Conservation (phyloP, 768 basidiomycete species). For the Floccularia luteovirens region DNA sequence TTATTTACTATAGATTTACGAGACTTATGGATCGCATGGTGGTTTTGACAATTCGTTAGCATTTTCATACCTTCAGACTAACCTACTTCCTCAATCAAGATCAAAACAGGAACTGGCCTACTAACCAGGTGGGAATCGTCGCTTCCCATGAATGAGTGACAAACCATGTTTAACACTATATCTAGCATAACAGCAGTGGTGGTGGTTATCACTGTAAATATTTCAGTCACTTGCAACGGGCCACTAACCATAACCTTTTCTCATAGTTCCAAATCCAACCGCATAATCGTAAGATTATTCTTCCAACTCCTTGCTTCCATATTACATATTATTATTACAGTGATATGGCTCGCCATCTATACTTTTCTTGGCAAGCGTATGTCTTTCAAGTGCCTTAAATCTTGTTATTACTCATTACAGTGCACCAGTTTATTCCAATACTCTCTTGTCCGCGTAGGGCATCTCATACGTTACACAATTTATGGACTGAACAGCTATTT, state of each 20-base stretch:
- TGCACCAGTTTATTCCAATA: conserved; percentile 17
- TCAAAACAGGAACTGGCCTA: conserved; percentile 13
- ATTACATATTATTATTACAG: conserved; percentile 6
- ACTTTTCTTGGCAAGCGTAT: conserved; percentile 21
- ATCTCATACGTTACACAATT: not conserved
- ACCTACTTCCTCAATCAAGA: not conserved
- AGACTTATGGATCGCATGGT: conserved; percentile 18
- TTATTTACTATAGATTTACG: conserved; percentile 9
- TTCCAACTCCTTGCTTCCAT: not conserved
- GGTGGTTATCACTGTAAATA: conserved; percentile 12
- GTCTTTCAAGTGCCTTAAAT: conserved; percentile 4
- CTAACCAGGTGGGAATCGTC: too few species aligned
- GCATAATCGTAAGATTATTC: conserved; percentile 10
- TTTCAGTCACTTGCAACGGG: too few species aligned
- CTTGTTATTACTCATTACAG: not conserved
- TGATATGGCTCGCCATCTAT: conserved; percentile 22
- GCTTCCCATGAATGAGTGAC: too few species aligned
- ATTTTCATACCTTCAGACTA: not conserved
- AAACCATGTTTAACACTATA: too few species aligned
- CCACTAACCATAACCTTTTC: too few species aligned
- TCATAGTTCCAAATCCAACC: conserved; percentile 15
- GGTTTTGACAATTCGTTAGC: conserved; percentile 20
- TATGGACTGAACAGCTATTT: not conserved
- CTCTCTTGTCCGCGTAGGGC: conserved; percentile 15
- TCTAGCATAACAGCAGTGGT: conserved; percentile 10